Base-by-base conservation (phyloP, 345 rosid genomes). In the Murraya paniculata region DNA sequence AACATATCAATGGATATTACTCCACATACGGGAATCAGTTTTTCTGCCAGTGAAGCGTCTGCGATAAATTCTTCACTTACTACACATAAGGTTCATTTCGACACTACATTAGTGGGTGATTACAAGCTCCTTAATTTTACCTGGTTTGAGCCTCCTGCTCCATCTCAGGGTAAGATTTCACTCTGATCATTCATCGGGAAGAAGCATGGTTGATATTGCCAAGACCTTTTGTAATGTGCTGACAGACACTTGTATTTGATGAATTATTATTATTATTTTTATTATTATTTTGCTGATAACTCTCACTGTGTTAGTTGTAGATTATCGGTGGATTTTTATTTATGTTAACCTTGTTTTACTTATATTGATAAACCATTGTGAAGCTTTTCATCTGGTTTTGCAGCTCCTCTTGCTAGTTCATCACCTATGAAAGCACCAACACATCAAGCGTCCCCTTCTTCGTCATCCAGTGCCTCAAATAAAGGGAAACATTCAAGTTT, bases 1-100 rank as follows among this genome's bases (percentile, higher is more conserved):
- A 96, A 96, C 85, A 92, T 96, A 78, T 94, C 98, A 31, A 94
- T 96, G 98, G 97, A 96, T 85, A 88, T 94, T 55, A 89, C 91
- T 67, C 99, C 99, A 50, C 93, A 88, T 71, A 86, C 89, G 9
- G 98, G 99, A 78, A 84, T 88, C 74, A 81, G 97, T 81, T 96
- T 96, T 85, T 87, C 99, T 77, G 85, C 85, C 24, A 81, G 87
- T 80, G 97, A 91, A 73, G 99, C 91, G 18, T 81, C 91, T 25
- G 84, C 88, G 35, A 89, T 96, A 73, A 96, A 90, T 86, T 81
- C 93, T 79, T 90, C 93, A 7, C 97, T 96, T 76, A 81, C 85
- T 70, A 86, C 75, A 79, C 95, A 89, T 83, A 90, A 79, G 89
- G 88, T 96, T 88, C 94, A 77, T 55, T 88, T 96, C 73, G 87